These are phyloP conservation scores for Asterochloris erici DNA, from an alignment of 139 green algal genomes.

Conservation along the genomic window DNA sequence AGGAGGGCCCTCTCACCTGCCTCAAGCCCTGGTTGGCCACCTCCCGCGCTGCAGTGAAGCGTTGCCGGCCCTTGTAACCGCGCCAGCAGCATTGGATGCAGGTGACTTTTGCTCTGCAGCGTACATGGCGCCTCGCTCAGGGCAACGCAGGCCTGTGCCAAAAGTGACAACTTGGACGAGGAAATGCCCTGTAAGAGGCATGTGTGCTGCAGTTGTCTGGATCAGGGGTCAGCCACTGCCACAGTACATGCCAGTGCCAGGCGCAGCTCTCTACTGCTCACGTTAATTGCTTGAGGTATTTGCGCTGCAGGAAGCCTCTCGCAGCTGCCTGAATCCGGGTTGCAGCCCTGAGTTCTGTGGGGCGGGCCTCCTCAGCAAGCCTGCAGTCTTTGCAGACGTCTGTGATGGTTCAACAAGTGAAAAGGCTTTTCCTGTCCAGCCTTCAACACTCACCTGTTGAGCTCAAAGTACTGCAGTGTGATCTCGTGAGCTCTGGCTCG, in stretches of 20 bases:
- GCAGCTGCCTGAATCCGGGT: not conserved
- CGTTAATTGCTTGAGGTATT: not conserved
- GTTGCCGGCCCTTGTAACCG: constrained; percentile 43
- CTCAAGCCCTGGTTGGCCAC: constrained; percentile 25
- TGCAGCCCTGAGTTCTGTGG: not conserved
- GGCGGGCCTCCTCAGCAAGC: not conserved
- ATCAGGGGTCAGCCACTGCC: not conserved
- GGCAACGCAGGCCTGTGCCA: not conserved
- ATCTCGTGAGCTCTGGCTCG: not conserved
- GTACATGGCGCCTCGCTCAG: not conserved
- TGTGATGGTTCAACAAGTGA: not conserved
- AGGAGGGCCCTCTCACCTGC: not conserved
- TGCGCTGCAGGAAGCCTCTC: not conserved
- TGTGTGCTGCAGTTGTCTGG: not conserved
- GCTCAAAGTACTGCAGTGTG: not conserved
- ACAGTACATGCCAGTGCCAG: not conserved
- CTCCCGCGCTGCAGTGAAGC: constrained; percentile 25
- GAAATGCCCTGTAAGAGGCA: not conserved
- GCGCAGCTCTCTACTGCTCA: not conserved
- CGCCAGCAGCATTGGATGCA: constrained; percentile 49
- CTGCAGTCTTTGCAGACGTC: constrained; percentile 6
- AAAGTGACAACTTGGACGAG: not conserved
- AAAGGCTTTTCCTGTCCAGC: not conserved
- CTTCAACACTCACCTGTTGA: not conserved
- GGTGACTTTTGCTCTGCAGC: not conserved